phyloP scores from a whole-genome alignment of 192 early-diverging fungal species.

The Allomyces macrogynus region DNA sequence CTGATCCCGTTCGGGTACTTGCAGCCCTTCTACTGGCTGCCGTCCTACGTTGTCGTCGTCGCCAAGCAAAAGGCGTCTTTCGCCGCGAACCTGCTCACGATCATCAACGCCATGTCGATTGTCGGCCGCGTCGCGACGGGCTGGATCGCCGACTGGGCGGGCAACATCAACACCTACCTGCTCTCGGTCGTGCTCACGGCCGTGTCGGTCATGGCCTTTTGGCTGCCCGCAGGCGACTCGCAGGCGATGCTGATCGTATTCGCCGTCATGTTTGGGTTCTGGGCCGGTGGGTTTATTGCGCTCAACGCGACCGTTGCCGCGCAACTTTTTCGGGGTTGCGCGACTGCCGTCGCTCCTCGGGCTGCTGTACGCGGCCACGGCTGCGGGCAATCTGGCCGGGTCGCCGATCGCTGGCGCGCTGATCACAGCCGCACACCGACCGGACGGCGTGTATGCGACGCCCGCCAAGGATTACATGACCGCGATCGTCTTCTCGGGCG shows the following conservation, averaged over 20 bases:
- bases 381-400: not conserved
- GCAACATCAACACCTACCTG: slow-evolving; percentile 13
- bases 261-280: slow-evolving; percentile 15
- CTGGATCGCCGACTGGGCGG: slow-evolving; percentile 12
- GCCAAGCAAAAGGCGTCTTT: not conserved
- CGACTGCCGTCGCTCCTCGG: not conserved
- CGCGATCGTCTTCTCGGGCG: not conserved
- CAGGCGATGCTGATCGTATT: slow-evolving; percentile 13
- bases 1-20: slow-evolving; percentile 20
- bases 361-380: slow-evolving; percentile 1
- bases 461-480: not conserved
- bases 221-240: slow-evolving; percentile 21
- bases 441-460: not conserved
- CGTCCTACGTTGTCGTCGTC: slow-evolving; percentile 7
- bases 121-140: slow-evolving; percentile 9
- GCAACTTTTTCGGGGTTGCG: slow-evolving; percentile 10
- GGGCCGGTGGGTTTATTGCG: slow-evolving; percentile 21
- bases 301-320: slow-evolving; percentile 14
- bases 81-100: slow-evolving; percentile 19
- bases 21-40: slow-evolving; percentile 24
- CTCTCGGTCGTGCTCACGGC: slow-evolving; percentile 5
- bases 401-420: not conserved
- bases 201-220: slow-evolving; percentile 13
- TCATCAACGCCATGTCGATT: slow-evolving; percentile 15
- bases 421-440: not conserved